Base-by-base conservation (phyloP, 192 early-diverging fungal species). In the Rhizophagus sp. region DNA sequence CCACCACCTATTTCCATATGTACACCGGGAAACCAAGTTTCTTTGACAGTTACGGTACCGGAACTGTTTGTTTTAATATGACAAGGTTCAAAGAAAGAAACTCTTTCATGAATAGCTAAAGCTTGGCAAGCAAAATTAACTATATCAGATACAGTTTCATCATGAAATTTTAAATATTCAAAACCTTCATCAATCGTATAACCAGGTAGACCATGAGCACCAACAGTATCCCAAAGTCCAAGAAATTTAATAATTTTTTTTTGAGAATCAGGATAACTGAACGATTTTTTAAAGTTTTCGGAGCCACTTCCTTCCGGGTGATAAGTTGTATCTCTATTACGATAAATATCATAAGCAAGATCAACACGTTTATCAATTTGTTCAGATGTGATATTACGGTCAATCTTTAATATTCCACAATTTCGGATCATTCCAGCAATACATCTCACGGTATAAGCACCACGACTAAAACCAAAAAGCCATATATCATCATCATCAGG, bases 401-500 rank as follows among this genome's bases (percentile, higher is more conserved):
- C 19, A 30, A 62, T 30, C 27, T 61, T 77, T 25, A 81, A 33
- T 19, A 81, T 81, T 12, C 81, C 81, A 41, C 81, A 77, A 63
- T 81, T 81, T 62, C 73, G 44, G 67, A 81, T 81, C 81, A 81
- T 77, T 17, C 81, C 81, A 19, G 61, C 75, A 44, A 81, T 75
- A 64, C 75, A 72, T 77, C 81, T 75, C 2, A 71, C 61, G n/a
- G 75, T 81, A 67, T 81, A 81, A 24, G 68, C 68, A 1, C 81
- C 81, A 65, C 81, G 75, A 65, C 81, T 81, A 15, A 72, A 64
- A 24, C 81, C 81, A 49, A 81, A 78, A 80, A 81, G 85, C 80
- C 67, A 93, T 78, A 78, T 84, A 82, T 66, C 89, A 27, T 66
- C 89, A 27, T 66, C 27, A 30, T 10, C 27, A 66, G n/a, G 24